Percentiles rank a stretch among this genome's conserved stretches.
Conservation (phyloP, 495 filamentous ascomycete species). For the Annulohypoxylon nitens region DNA sequence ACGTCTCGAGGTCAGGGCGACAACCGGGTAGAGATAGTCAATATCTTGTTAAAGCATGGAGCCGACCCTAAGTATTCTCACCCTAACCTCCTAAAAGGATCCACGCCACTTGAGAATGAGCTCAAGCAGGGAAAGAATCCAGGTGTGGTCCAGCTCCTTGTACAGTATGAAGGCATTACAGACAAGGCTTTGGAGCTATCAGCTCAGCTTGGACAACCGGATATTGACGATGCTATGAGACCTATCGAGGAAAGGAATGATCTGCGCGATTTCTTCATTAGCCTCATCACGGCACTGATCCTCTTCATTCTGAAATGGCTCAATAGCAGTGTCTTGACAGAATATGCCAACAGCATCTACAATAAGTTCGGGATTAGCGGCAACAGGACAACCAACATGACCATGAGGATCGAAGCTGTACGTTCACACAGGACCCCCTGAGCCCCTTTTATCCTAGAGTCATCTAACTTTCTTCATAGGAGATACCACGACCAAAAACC, state of each 20-base stretch:
- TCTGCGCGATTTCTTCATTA: slow-evolving; percentile 5
- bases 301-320: slow-evolving; percentile 32
- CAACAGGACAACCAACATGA: not conserved
- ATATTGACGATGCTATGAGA: slow-evolving; percentile 28
- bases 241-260: not conserved
- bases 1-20: slow-evolving; percentile 22
- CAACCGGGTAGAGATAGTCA: slow-evolving; percentile 26
- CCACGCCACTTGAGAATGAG: slow-evolving; percentile 40
- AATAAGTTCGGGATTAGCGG: slow-evolving; percentile 38
- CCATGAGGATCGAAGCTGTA: slow-evolving; percentile 18
- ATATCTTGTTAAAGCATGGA: slow-evolving; percentile 27
- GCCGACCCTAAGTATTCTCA: slow-evolving; percentile 23
- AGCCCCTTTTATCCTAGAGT: not conserved
- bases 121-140: slow-evolving; percentile 29
- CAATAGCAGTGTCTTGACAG: slow-evolving; percentile 13
- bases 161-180: slow-evolving; percentile 29
- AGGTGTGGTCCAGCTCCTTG: slow-evolving; percentile 31
- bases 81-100: slow-evolving; percentile 18
- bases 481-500: slow-evolving; percentile 21
- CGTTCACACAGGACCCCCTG: not conserved
- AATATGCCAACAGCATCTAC: slow-evolving; percentile 14
- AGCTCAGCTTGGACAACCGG: slow-evolving; percentile 1
- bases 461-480: slow-evolving; percentile 19
- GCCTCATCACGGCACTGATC: slow-evolving; percentile 27
- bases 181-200: slow-evolving; percentile 9